Evolutionary conservation across 495 filamentous ascomycete genomes (phyloP).

Genomic region (Apodospora peruviana): DNA sequence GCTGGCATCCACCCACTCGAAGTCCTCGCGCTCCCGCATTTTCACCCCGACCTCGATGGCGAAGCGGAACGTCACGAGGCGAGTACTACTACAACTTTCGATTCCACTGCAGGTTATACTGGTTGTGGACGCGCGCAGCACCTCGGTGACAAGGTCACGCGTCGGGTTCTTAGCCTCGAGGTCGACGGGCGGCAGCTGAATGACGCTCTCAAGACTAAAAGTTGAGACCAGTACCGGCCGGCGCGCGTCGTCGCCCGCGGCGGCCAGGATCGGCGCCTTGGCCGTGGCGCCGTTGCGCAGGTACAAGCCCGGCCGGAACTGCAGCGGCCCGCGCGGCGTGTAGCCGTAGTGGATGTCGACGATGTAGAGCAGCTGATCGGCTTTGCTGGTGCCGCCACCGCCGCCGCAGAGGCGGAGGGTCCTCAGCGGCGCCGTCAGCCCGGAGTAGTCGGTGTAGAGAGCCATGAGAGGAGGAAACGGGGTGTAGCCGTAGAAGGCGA

Average conservation of each 20-base stretch:
- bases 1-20: constrained; percentile 10
- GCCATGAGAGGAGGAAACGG: not conserved
- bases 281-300: constrained; percentile 3
- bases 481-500: not conserved
- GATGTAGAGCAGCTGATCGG: constrained; percentile 1
- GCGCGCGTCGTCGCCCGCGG: constrained; percentile 2
- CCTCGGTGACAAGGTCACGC: not conserved
- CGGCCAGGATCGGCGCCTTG: constrained; percentile 4
- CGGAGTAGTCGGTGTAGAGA: not conserved
- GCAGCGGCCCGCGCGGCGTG: constrained; percentile 1
- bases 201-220: not conserved
- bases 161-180: not conserved
- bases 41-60: constrained; percentile 4
- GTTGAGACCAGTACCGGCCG: not conserved
- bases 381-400: not conserved
- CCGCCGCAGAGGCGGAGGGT: not conserved
- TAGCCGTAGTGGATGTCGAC: not conserved
- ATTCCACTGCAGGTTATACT: not conserved
- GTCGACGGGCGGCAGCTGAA: not conserved
- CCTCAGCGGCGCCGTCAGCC: not conserved
- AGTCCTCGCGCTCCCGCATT: constrained; percentile 4
- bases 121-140: not conserved
- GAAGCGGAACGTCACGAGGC: constrained; percentile 3
- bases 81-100: not conserved
- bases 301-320: not conserved